Base-by-base conservation (phyloP, 768 basidiomycete species). In the Amanita muscaria region DNA sequence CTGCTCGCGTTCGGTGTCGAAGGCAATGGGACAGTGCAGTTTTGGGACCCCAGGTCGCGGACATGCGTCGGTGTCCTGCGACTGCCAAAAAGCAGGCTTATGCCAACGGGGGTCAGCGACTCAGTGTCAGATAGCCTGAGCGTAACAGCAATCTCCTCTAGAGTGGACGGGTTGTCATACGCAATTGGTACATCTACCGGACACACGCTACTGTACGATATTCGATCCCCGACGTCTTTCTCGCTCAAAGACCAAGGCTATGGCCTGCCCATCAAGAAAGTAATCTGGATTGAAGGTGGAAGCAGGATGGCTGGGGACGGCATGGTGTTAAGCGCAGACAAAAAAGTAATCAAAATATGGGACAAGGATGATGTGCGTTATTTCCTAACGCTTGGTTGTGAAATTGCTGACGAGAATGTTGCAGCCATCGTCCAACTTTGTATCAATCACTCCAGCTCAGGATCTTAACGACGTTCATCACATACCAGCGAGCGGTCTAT, bases 291-390 rank as follows among this genome's bases (percentile, higher is more conserved):
- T 15, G 88, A 93, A 55, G 88, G 88, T 27, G 88, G 87, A 9
- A 77, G 72, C 42, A 70, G 73, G 53, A 88, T 86, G 80, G 86
- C 84, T 2, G 89, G 89, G 39, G 85, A 88, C 36, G 86, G 88
- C 1, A 77, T 92, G 69, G 76, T 99, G 14, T 68, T 93, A 43
- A 93, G 86, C 60, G 89, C 91, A 1, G 96, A 99, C 64, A 88
- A 82, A 62, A 98, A 98, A 61, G 94, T 99, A 21, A 76, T 97
- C 56, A 99, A 99, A 64, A 83, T 98, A 22, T 99, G 96, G 96
- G 87, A 92, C 58, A 77, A 83, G 43, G 77, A 86, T 61, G 74
- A 73, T 31, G 89, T 89, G 65, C 43, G 86, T 67, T 8, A 30
- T 35, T 15, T 24, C 3, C 39, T 15, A 21, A 37, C 42, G 32